Evolutionary conservation across 345 rosid genomes (phyloP).

Genomic region (Laguncularia racemosa): DNA sequence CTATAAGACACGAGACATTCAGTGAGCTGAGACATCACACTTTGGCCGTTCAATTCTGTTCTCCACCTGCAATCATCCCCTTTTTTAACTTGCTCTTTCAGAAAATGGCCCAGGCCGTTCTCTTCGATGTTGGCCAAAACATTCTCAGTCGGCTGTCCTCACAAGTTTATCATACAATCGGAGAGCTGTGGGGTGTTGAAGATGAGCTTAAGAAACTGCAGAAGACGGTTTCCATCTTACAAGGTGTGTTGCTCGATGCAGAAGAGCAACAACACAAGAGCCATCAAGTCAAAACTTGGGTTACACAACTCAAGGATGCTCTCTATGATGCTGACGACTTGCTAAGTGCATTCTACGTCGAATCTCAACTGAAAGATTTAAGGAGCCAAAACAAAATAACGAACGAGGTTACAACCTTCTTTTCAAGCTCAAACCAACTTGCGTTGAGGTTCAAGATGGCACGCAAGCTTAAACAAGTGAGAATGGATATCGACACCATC

Average conservation of each 20-base stretch:
- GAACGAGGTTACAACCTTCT: slow-evolving; percentile 9
- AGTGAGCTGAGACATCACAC: too few relatives aligned
- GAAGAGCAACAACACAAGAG: slow-evolving; percentile 5
- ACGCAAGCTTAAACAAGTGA: not conserved
- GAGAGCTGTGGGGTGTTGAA: not conserved
- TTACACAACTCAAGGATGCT: slow-evolving; percentile 17
- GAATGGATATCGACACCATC: not conserved
- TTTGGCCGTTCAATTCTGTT: too few relatives aligned
- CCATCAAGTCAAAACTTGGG: slow-evolving; percentile 18
- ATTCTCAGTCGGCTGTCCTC: too few relatives aligned
- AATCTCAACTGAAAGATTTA: slow-evolving; percentile 3
- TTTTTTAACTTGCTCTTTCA: too few relatives aligned
- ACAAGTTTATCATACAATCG: not conserved
- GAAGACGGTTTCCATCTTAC: not conserved
- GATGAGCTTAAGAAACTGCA: slow-evolving; percentile 10
- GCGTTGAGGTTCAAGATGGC: not conserved
- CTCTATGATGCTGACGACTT: slow-evolving; percentile 29
- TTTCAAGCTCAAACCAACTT: slow-evolving; percentile 2
- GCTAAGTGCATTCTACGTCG: slow-evolving; percentile 18
- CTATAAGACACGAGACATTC: too few relatives aligned
- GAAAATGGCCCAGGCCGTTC: too few relatives aligned
- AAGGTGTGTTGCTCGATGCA: slow-evolving; percentile 13
- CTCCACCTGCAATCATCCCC: too few relatives aligned
- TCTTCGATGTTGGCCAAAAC: too few relatives aligned
- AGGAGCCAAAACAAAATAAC: not conserved